Evolutionary conservation across 257 asterid genomes (phyloP), one percentile per base, ranked within the genome.

Genomic region (Solanum appendiculatum): DNA sequence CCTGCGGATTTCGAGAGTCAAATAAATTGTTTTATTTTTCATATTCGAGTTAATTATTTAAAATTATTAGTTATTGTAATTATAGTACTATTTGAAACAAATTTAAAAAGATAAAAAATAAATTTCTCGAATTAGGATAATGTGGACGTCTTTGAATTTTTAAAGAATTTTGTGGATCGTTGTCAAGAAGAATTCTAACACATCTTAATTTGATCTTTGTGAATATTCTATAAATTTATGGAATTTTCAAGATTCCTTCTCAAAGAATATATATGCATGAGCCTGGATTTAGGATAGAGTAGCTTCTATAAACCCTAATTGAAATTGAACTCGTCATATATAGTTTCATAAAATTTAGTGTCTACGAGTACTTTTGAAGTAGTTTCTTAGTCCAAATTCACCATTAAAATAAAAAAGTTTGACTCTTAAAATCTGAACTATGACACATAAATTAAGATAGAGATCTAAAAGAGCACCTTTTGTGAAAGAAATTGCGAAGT

Each of bases 251-350:
- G 6, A 56, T 5, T 9, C 0, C 0, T 21, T 27, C 27, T 56
- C 11, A 7, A 21, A 51, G 7, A 3, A 0, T 20, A 8, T 56
- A 56, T 56, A 2, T 56, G 0, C 14, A 5, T 63, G 11, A n/a
- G 4, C 7, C n/a, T n/a, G 3, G 0, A 0, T 63, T 63, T n/a
- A 63, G 7, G 0, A 25, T 1, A 60, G 0, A 60, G 0, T 10
- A n/a, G 10, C 0, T 0, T 20, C 0, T 9, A 0, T 9, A 3
- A 4, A 63, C 4, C 1, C 7, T n/a, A 11, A n/a, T 0, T 10
- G 1, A 60, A n/a, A 60, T n/a, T n/a, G 33, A 63, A 63, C 0
- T 60, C 12, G 1, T 60, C 0, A 4, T 7, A 18, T 54, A 54
- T 1, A 60, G 1, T 63, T 3, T n/a, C 33, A 63, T n/a, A n/a